phyloP scores from a whole-genome alignment of 225 moss, liverwort and hornwort species.

The Marchantia polymorpha region DNA sequence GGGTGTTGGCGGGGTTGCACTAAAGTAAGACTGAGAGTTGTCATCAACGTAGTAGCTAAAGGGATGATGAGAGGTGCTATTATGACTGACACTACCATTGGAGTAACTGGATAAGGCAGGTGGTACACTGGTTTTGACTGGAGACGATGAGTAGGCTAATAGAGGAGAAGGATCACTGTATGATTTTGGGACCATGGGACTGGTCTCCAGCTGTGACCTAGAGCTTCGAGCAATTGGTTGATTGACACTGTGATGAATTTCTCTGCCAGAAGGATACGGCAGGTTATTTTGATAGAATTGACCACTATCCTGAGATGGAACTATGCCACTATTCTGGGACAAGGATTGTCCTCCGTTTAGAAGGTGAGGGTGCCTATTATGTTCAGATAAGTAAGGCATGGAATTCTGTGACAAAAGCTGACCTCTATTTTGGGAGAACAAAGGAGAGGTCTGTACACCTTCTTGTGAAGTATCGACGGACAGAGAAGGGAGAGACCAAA shows the following conservation, averaged over 20 bases:
- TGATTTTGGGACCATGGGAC: conserved; percentile 25
- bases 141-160: conserved; percentile 34
- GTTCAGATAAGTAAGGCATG: conserved; percentile 44
- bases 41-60: conserved; percentile 58
- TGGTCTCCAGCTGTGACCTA: conserved; percentile 34
- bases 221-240: conserved; percentile 48
- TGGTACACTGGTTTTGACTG: conserved; percentile 25
- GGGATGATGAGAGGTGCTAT: conserved; percentile 34
- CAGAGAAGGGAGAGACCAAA: conserved; percentile 70
- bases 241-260: conserved; percentile 52
- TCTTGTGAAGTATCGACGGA: conserved; percentile 51
- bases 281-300: conserved; percentile 50
- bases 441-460: conserved; percentile 37
- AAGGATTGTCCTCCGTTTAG: conserved; percentile 49
- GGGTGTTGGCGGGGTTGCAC: conserved; percentile 49
- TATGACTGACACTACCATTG: conserved; percentile 56
- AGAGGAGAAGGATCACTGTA: conserved; percentile 38
- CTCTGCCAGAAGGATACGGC: conserved; percentile 46
- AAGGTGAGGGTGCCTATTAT: conserved; percentile 44
- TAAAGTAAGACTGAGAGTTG: conserved; percentile 71
- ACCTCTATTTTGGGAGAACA: conserved; percentile 44
- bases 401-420: conserved; percentile 42
- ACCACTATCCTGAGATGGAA: conserved; percentile 56
- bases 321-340: conserved; percentile 53
- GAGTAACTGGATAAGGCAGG: conserved; percentile 44